A percentile compares a stretch with the other conserved stretches of the same genome.
phyloP scores from a whole-genome alignment of 2,329 filamentous ascomycete species.

The Aspergillus sergii region DNA sequence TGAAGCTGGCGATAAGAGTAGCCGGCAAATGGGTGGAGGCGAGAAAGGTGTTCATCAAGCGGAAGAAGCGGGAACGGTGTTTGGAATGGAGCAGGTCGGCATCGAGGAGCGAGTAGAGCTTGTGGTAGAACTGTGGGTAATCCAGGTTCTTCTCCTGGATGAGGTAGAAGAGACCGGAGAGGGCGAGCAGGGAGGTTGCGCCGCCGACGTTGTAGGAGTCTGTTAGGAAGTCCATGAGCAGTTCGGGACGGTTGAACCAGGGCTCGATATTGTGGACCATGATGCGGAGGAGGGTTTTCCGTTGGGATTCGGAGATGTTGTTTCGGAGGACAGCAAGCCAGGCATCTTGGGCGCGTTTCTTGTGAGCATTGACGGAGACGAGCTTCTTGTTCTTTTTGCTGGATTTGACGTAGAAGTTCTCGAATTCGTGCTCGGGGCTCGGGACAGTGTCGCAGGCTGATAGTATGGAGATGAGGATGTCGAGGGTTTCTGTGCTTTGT shows the following conservation, averaged over 20 bases:
- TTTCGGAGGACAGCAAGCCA: slow-evolving; percentile 77
- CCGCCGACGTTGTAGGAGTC: slow-evolving; percentile 88
- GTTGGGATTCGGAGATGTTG: slow-evolving; percentile 69
- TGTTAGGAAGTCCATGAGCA: slow-evolving; percentile 95
- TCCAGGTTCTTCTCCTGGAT: slow-evolving; percentile 93
- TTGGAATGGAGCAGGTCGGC: slow-evolving; percentile 87
- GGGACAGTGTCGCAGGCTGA: slow-evolving; percentile 69
- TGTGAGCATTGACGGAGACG: slow-evolving; percentile 69
- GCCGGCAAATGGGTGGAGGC: slow-evolving; percentile 90
- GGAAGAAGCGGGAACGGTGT: slow-evolving; percentile 90
- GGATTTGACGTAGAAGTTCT: slow-evolving; percentile 43
- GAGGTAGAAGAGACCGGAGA: slow-evolving; percentile 92
- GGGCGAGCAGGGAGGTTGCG: slow-evolving; percentile 79
- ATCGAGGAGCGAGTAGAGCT: slow-evolving; percentile 91
- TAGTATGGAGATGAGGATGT: slow-evolving; percentile 42
- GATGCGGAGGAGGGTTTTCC: slow-evolving; percentile 74
- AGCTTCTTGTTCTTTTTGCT: slow-evolving; percentile 71
- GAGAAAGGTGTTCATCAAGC: slow-evolving; percentile 87
- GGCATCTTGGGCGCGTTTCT: slow-evolving; percentile 78
- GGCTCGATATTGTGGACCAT: slow-evolving; percentile 80
- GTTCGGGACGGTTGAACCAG: slow-evolving; percentile 85
- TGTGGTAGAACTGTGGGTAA: slow-evolving; percentile 90
- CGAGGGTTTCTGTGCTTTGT: slow-evolving; percentile 32
- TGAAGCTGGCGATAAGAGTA: slow-evolving; percentile 87
- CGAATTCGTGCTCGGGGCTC: slow-evolving; percentile 35